Evolutionary conservation across 164 flowering plant genomes (phyloP).

Genomic region (grape (Vitis vinifera)): DNA sequence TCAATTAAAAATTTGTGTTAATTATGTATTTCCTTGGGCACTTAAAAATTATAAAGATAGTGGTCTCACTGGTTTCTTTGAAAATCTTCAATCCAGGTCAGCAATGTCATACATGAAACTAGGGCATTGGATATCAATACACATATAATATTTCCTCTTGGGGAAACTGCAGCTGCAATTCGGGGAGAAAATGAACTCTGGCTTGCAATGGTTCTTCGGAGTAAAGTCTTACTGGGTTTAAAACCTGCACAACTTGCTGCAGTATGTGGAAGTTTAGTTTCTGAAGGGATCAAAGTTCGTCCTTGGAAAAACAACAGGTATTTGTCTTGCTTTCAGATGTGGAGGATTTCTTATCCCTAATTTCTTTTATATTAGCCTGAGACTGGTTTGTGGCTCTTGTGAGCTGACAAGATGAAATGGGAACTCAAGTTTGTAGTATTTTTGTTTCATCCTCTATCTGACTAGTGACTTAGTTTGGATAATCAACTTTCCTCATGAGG

Average conservation of each 20-base stretch:
- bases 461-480: too few species aligned
- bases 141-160: slow-evolving; percentile 77
- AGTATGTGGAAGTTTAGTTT: slow-evolving; percentile 87
- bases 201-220: slow-evolving; percentile 95
- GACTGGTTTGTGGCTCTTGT: too few species aligned
- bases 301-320: slow-evolving; percentile 71
- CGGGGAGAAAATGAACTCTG: slow-evolving; percentile 99
- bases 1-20: too few species aligned
- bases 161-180: slow-evolving; percentile 96
- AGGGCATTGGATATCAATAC: slow-evolving; percentile 89
- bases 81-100: slow-evolving; percentile 37
- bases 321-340: not conserved
- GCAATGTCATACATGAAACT: slow-evolving; percentile 86
- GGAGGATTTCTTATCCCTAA: not conserved
- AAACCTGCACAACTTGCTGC: slow-evolving; percentile 96
- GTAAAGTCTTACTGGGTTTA: slow-evolving; percentile 60
- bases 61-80: not conserved
- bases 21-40: too few species aligned
- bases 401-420: too few species aligned
- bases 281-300: slow-evolving; percentile 90
- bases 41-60: not conserved
- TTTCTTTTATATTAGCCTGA: not conserved
- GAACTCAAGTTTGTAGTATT: too few species aligned
- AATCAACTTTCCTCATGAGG: not conserved
- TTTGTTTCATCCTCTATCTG: too few species aligned